A percentile compares a stretch with the other conserved stretches of the same genome.
phyloP scores from a whole-genome alignment of 371 early-diverging fungal species.

The Mortierella sp. region DNA sequence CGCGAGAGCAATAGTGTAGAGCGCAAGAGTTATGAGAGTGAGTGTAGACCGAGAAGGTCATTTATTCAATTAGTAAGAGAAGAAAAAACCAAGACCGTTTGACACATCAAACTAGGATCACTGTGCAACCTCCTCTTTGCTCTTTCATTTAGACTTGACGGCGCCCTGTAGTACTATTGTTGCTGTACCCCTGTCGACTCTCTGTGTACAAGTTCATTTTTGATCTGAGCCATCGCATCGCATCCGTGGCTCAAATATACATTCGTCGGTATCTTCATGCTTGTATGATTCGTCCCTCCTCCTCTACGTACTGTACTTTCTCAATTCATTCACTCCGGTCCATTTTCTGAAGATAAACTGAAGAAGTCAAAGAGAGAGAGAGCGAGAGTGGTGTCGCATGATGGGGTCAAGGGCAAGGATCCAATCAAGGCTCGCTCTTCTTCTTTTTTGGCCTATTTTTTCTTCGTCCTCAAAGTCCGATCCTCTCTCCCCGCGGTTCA shows the following conservation, averaged over 20 bases:
- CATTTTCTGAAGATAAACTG: background rate
- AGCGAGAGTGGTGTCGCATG: background rate
- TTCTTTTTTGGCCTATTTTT: background rate
- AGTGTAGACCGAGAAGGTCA: background rate
- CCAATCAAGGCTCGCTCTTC: conserved; percentile 2
- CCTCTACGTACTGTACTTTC: background rate
- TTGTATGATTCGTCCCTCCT: background rate
- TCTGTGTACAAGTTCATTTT: background rate
- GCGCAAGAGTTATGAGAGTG: background rate
- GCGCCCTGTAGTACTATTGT: background rate
- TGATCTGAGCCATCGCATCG: conserved; percentile 6
- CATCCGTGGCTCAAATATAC: background rate
- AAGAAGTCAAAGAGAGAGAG: background rate
- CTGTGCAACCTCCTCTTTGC: background rate
- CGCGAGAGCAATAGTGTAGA: background rate
- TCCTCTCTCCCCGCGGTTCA: conserved; percentile 1
- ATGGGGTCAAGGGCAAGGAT: background rate
- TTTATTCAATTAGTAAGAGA: background rate
- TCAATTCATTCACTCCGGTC: background rate
- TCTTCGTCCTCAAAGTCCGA: conserved; percentile 7
- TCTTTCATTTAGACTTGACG: background rate
- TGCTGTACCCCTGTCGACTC: background rate
- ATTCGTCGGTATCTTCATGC: background rate
- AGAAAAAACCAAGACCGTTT: background rate
- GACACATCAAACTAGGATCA: background rate